phyloP scores from a whole-genome alignment of 805 yeast genomes.

The Metschnikowia continentalis region DNA sequence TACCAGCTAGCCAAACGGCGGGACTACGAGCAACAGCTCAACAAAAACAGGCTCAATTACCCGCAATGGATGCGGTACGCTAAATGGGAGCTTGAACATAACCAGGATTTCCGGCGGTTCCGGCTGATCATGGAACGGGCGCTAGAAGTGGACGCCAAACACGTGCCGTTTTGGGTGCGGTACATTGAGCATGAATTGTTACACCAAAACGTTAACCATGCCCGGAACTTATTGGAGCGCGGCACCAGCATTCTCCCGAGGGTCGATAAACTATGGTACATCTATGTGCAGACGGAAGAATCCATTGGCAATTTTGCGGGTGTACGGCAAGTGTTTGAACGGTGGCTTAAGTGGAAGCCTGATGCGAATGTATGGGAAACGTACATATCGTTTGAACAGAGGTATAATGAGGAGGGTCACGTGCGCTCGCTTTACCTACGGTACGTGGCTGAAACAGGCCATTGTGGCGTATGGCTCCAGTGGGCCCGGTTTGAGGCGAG shows the following conservation, averaged over 20 bases:
- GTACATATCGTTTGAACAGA: conserved; percentile 64
- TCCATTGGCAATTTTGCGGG: conserved; percentile 59
- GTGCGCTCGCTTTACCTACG: conserved; percentile 56
- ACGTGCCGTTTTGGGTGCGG: conserved; percentile 81
- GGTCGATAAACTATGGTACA: conserved; percentile 82
- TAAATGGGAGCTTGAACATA: conserved; percentile 70
- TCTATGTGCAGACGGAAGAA: conserved; percentile 80
- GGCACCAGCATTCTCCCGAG: conserved; percentile 72
- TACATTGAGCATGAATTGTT: conserved; percentile 78
- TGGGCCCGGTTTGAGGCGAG: conserved; percentile 71
- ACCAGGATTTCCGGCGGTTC: conserved; percentile 73
- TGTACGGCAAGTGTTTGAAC: conserved; percentile 61
- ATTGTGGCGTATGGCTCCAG: conserved; percentile 58
- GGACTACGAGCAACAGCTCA: conserved; percentile 82
- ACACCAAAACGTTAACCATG: conserved; percentile 75
- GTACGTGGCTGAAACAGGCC: conserved; percentile 37
- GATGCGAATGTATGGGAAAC: conserved; percentile 65
- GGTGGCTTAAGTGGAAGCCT: conserved; percentile 84
- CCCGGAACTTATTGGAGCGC: conserved; percentile 77
- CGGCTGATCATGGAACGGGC: conserved; percentile 88
- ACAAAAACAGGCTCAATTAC: conserved; percentile 74
- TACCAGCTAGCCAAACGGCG: conserved; percentile 70
- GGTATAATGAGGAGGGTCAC: conserved; percentile 55
- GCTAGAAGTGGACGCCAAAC: conserved; percentile 65
- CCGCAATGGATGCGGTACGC: conserved; percentile 95